phyloP scores from a whole-genome alignment of 23 red algal species.

The Gracilaria domingensis region DNA sequence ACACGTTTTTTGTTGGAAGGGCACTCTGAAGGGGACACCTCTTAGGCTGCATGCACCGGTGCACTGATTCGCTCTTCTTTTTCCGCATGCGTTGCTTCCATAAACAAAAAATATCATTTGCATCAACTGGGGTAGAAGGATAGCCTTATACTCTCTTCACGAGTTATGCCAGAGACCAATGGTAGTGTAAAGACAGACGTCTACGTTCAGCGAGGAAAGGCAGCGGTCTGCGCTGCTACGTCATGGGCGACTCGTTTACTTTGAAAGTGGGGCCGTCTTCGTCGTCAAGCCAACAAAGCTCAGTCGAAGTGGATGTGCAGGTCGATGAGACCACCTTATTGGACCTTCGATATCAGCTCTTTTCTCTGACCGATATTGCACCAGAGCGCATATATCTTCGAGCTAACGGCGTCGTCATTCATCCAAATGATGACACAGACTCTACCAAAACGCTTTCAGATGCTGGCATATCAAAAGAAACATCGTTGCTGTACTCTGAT shows the following conservation, averaged over 20 bases:
- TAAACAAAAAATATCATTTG: too few species aligned
- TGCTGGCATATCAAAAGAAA: constrained; percentile 2
- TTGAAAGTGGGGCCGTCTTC: background rate
- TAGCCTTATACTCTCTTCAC: too few species aligned
- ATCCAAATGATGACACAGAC: constrained; percentile 29
- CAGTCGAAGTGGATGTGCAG: background rate
- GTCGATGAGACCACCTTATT: constrained; percentile 23
- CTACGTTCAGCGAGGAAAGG: too few species aligned
- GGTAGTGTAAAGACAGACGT: too few species aligned
- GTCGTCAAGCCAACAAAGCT: background rate
- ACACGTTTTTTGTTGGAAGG: too few species aligned
- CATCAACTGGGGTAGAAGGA: too few species aligned
- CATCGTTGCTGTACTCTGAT: background rate
- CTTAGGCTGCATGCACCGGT: too few species aligned
- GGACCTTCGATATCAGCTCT: constrained; percentile 54
- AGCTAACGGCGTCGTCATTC: background rate
- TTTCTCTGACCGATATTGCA: constrained; percentile 69
- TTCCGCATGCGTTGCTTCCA: too few species aligned
- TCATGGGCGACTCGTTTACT: background rate
- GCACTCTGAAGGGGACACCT: too few species aligned
- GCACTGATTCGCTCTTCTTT: too few species aligned
- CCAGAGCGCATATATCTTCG: constrained; percentile 40
- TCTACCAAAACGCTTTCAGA: background rate
- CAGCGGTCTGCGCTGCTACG: too few species aligned
- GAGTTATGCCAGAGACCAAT: too few species aligned